Conservation (phyloP, 306 rosid species). For the Crataegus laevigata region DNA sequence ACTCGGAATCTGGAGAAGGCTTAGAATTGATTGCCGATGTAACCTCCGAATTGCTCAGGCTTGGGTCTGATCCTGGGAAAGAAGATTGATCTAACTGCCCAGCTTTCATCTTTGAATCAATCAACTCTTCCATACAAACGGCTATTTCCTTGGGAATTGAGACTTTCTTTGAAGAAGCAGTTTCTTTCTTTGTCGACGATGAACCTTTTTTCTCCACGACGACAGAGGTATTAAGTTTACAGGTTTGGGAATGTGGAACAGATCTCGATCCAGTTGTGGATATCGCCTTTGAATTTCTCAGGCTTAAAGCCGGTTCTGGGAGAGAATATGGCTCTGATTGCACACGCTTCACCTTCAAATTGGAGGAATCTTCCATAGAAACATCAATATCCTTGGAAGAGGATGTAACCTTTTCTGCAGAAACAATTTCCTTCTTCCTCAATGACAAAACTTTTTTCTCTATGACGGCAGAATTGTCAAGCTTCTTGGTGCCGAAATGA, state of each 20-base stretch:
- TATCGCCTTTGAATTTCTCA: neutral
- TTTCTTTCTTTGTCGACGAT: constrained; percentile 14
- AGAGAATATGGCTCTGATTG: constrained; percentile 5
- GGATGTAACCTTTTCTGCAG: constrained; percentile 28
- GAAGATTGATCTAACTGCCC: neutral
- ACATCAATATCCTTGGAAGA: constrained; percentile 27
- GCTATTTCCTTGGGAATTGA: neutral
- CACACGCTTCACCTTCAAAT: neutral
- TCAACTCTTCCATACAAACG: neutral
- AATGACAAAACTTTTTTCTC: constrained; percentile 24
- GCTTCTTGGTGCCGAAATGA: constrained; percentile 15
- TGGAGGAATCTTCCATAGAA: constrained; percentile 23
- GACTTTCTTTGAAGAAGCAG: constrained; percentile 8
- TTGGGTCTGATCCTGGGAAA: neutral
- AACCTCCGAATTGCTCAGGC: neutral
- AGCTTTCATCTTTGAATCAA: neutral
- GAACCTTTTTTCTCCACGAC: constrained; percentile 2
- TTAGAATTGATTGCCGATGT: constrained; percentile 1
- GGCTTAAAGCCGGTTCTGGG: neutral
- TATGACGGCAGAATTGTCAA: constrained; percentile 6
- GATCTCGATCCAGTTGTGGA: neutral
- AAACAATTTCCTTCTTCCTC: constrained; percentile 13
- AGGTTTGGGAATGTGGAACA: neutral
- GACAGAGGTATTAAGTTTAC: neutral
- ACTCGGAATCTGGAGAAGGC: constrained; percentile 19